These are phyloP conservation scores for Cladophialophora yegresii DNA, from an alignment of 2,329 filamentous ascomycete genomes.

Conservation along the genomic window DNA sequence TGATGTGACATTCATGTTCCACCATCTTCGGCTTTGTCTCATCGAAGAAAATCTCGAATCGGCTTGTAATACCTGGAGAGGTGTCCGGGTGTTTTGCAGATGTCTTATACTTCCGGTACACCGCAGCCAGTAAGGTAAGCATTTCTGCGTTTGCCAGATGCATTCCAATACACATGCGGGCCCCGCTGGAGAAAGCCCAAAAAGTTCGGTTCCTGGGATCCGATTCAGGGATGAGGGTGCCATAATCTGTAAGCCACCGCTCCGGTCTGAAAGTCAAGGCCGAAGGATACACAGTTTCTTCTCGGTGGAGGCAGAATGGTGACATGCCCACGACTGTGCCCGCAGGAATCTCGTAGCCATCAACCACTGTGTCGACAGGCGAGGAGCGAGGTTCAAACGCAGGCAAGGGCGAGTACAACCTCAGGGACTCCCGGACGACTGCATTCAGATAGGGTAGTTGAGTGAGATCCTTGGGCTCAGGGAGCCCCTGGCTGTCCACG, in stretches of 20 bases:
- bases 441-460: slow-evolving; percentile 51
- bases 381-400: slow-evolving; percentile 51
- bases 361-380: slow-evolving; percentile 40
- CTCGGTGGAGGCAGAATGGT: slow-evolving; percentile 44
- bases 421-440: slow-evolving; percentile 53
- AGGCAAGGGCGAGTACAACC: slow-evolving; percentile 54
- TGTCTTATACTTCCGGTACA: slow-evolving; percentile 51
- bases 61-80: slow-evolving; percentile 39
- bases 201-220: slow-evolving; percentile 37
- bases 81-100: slow-evolving; percentile 36
- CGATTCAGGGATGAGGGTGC: slow-evolving; percentile 30
- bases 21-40: slow-evolving; percentile 35
- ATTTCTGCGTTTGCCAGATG: slow-evolving; percentile 55
- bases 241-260: slow-evolving; percentile 33
- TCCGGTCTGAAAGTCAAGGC: slow-evolving; percentile 50
- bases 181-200: slow-evolving; percentile 47
- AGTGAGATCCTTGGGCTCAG: slow-evolving; percentile 43
- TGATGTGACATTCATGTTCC: slow-evolving; percentile 35
- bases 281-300: slow-evolving; percentile 49
- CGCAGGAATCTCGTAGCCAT: slow-evolving; percentile 41
- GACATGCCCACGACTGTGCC: slow-evolving; percentile 40
- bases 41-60: slow-evolving; percentile 41
- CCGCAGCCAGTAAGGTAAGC: slow-evolving; percentile 49
- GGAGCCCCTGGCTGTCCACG: slow-evolving; percentile 40
- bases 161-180: slow-evolving; percentile 47